phyloP scores from a whole-genome alignment of 164 flowering plant species.

The Aristolochia fimbriata region DNA sequence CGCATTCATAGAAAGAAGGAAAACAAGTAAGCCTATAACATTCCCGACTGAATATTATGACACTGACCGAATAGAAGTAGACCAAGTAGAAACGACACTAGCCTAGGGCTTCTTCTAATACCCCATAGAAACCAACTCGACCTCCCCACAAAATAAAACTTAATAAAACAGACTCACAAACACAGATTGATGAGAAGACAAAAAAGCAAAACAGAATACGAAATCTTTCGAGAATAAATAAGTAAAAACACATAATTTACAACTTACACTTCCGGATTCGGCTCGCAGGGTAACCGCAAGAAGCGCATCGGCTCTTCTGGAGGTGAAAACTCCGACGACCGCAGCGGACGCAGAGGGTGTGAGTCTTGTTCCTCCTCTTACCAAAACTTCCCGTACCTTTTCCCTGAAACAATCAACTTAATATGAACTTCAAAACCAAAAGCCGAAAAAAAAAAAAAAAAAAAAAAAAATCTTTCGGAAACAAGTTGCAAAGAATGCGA shows the following conservation, averaged over 20 bases:
- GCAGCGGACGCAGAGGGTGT: conserved; percentile 39
- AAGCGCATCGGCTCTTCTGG: conserved; percentile 40
- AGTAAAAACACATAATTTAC: background rate
- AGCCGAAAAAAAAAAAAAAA: too few species aligned
- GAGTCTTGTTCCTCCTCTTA: conserved; percentile 45
- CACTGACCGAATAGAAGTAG: background rate
- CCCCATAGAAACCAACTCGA: too few species aligned
- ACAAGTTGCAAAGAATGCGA: background rate
- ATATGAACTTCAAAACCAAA: background rate
- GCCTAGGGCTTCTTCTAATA: background rate
- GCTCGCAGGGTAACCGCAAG: conserved; percentile 32
- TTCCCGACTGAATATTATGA: background rate
- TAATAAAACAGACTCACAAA: background rate
- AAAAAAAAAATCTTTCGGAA: background rate
- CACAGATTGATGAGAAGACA: background rate
- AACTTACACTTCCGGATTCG: conserved; percentile 30
- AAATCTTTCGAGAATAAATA: background rate
- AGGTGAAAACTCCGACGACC: conserved; percentile 44
- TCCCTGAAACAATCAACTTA: conserved; percentile 13
- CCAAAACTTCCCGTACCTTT: conserved; percentile 45
- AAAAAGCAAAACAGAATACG: background rate
- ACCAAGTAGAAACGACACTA: background rate
- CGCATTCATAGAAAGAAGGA: too few species aligned
- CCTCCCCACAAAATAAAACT: too few species aligned
- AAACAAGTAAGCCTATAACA: too few species aligned